Evolutionary conservation across 495 filamentous ascomycete species (phyloP).

Genomic region (Clohesyomyces aquaticus): DNA sequence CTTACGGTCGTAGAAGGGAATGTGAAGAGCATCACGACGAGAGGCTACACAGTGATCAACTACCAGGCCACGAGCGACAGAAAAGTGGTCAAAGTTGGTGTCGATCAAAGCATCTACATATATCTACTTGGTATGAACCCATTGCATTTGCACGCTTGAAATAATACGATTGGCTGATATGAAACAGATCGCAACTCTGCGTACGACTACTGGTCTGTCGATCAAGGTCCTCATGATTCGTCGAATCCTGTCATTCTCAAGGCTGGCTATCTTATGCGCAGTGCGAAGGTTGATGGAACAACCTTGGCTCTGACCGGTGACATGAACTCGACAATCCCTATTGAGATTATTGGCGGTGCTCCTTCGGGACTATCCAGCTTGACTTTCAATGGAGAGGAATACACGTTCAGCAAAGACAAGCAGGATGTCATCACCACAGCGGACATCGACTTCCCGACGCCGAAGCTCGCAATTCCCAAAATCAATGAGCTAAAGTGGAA

Average conservation of each 20-base stretch:
- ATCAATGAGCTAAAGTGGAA: constrained; percentile 68
- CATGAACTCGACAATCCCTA: constrained; percentile 67
- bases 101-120: constrained; percentile 53
- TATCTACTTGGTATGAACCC: constrained; percentile 51
- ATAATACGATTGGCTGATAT: not conserved
- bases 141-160: not conserved
- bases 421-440: constrained; percentile 58
- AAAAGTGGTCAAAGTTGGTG: constrained; percentile 59
- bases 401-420: constrained; percentile 20
- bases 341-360: constrained; percentile 67
- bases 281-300: constrained; percentile 55
- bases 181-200: constrained; percentile 66
- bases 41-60: constrained; percentile 57
- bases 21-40: constrained; percentile 50
- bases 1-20: constrained; percentile 57
- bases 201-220: constrained; percentile 74
- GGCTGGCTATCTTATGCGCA: constrained; percentile 76
- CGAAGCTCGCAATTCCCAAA: constrained; percentile 57
- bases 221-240: constrained; percentile 48
- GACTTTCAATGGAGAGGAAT: constrained; percentile 59
- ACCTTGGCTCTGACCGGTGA: constrained; percentile 68
- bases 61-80: constrained; percentile 56
- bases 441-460: constrained; percentile 57
- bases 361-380: constrained; percentile 55
- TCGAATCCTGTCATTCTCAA: constrained; percentile 57